phyloP scores from a whole-genome alignment of 352 stramenopile genomes.

The Globisporangium ultimum region DNA sequence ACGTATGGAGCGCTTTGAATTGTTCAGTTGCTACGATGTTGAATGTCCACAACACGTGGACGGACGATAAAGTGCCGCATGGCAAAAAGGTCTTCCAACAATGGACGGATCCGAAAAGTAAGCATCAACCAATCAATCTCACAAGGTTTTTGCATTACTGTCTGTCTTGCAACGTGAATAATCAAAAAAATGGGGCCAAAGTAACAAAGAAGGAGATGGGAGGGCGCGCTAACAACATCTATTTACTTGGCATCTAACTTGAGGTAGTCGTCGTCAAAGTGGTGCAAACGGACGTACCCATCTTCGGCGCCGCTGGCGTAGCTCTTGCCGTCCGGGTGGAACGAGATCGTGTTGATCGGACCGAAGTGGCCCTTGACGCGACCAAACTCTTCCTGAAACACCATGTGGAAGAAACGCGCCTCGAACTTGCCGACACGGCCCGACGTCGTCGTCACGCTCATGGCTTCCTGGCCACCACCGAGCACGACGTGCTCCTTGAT shows the following conservation, averaged over 20 bases:
- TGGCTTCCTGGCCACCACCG: conserved; percentile 98
- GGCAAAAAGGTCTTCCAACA: too few relatives aligned
- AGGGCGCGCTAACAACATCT: conserved; percentile 11
- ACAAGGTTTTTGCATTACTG: not conserved
- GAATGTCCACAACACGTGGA: too few relatives aligned
- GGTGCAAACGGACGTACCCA: conserved; percentile 97
- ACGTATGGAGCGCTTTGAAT: too few relatives aligned
- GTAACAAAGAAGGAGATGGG: conserved; percentile 1
- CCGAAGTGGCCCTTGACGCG: conserved; percentile 99
- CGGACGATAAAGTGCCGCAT: too few relatives aligned
- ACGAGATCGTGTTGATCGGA: conserved; percentile 98
- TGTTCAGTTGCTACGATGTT: too few relatives aligned
- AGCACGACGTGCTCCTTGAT: conserved; percentile 96
- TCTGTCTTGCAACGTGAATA: not conserved
- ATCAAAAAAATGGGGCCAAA: not conserved
- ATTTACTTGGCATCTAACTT: conserved; percentile 59
- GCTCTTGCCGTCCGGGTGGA: conserved; percentile 97
- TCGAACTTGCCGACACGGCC: conserved; percentile 93
- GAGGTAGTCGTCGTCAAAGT: conserved; percentile 98
- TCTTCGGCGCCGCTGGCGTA: conserved; percentile 99
- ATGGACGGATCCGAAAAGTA: too few relatives aligned
- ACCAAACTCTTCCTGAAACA: conserved; percentile 98
- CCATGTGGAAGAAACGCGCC: conserved; percentile 98
- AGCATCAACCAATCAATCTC: too few relatives aligned
- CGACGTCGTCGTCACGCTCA: conserved; percentile 96